Conservation (phyloP, 2,329 filamentous ascomycete species). For the Ophiocordyceps camponoti-floridani region DNA sequence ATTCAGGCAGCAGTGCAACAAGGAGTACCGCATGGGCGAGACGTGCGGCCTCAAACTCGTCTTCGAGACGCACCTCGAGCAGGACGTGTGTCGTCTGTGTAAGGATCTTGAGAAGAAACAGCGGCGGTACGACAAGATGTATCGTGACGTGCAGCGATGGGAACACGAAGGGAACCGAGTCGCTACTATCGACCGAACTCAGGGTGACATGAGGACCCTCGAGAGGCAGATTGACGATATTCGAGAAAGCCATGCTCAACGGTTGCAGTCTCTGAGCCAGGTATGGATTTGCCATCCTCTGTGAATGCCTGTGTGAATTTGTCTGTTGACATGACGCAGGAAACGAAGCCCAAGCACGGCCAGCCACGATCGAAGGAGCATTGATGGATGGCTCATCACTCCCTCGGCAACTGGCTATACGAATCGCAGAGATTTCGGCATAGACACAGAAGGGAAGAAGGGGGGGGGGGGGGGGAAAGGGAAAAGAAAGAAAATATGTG, state of each 20-base stretch:
- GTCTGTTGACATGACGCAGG: background rate
- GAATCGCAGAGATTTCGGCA: too few species aligned
- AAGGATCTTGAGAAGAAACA: constrained; percentile 77
- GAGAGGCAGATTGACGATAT: constrained; percentile 37
- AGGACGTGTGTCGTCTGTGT: constrained; percentile 63
- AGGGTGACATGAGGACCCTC: constrained; percentile 50
- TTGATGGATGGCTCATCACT: too few species aligned
- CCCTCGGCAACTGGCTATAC: too few species aligned
- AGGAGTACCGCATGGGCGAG: constrained; percentile 89
- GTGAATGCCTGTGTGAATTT: background rate
- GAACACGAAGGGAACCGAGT: constrained; percentile 53
- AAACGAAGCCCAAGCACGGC: too few species aligned
- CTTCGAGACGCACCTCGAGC: constrained; percentile 48
- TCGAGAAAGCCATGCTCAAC: constrained; percentile 18
- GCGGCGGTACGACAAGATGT: constrained; percentile 57
- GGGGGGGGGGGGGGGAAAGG: background rate
- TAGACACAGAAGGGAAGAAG: background rate
- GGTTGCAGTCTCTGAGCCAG: constrained; percentile 16
- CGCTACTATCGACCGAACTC: constrained; percentile 55
- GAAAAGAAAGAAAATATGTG: background rate
- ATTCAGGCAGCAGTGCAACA: constrained; percentile 83
- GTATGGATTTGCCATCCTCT: constrained; percentile 4
- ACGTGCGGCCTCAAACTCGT: constrained; percentile 90
- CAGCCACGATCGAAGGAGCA: too few species aligned
- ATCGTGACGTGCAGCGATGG: constrained; percentile 62